Percentiles rank a stretch among this genome's conserved stretches.
Evolutionary conservation across 768 basidiomycete species (phyloP).

Genomic region (Mrakia blollopis): DNA sequence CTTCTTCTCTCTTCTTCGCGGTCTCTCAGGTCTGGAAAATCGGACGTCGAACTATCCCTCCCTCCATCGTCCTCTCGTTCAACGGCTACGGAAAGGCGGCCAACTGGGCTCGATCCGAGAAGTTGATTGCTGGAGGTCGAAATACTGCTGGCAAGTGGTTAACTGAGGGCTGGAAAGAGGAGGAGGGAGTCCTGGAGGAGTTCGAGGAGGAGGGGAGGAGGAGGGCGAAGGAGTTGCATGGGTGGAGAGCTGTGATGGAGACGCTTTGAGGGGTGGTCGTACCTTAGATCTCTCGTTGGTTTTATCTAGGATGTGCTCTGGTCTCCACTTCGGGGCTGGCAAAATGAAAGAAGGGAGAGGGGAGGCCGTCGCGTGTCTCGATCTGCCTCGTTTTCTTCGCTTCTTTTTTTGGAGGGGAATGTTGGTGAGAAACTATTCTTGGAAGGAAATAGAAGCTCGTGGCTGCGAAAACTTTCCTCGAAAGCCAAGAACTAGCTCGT

Average conservation of each 20-base stretch:
- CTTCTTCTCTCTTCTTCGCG: background rate
- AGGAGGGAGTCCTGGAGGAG: constrained; percentile 16
- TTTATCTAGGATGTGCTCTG: background rate
- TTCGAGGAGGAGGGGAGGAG: background rate
- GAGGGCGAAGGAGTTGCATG: background rate
- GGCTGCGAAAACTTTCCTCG: too few species aligned
- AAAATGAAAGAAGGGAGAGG: too few species aligned
- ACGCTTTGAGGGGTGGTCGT: background rate
- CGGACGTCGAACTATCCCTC: constrained; percentile 23
- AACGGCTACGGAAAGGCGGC: constrained; percentile 11
- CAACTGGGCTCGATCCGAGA: constrained; percentile 7
- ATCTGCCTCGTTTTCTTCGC: too few species aligned
- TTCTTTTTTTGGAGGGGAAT: too few species aligned
- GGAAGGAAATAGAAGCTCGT: too few species aligned
- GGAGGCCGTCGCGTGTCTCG: too few species aligned
- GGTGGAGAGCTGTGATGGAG: constrained; percentile 5
- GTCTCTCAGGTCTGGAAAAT: constrained; percentile 19
- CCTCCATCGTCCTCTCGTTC: constrained; percentile 27
- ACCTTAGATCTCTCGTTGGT: background rate
- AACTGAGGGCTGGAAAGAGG: constrained; percentile 25
- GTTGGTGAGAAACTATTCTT: too few species aligned
- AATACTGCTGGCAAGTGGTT: constrained; percentile 15
- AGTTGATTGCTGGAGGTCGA: background rate
- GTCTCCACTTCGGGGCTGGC: too few species aligned
- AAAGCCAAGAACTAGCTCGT: too few species aligned